phyloP scores from a whole-genome alignment of 305 asterid species.

The Caryopteris hybrid region DNA sequence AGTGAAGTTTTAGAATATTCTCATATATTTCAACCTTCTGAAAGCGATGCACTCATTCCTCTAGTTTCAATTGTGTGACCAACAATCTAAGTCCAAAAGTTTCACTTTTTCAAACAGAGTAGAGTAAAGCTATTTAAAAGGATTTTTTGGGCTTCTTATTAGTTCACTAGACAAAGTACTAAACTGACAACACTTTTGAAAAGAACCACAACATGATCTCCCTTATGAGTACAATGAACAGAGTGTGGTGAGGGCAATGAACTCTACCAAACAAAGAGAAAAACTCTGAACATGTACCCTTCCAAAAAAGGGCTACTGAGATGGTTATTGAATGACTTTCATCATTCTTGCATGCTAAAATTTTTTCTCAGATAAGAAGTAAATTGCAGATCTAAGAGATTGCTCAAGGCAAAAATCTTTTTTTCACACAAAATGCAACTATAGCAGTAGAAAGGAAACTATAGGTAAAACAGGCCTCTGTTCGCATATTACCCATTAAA shows the following conservation, averaged over 20 bases:
- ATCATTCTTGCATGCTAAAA: not conserved
- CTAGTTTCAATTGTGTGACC: not conserved
- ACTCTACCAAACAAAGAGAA: not conserved
- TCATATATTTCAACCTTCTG: not conserved
- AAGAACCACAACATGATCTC: not conserved
- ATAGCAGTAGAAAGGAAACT: not conserved
- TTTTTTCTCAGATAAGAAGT: not conserved
- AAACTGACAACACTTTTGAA: not conserved
- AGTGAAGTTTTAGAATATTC: not conserved
- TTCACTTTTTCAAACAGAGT: not conserved
- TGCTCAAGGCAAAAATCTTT: not conserved
- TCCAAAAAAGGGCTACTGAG: not conserved
- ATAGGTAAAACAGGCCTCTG: not conserved
- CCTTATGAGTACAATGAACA: not conserved
- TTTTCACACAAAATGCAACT: not conserved
- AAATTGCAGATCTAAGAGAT: slow-evolving; percentile 1
- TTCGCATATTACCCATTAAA: not conserved
- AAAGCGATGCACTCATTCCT: not conserved
- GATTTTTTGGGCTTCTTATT: not conserved
- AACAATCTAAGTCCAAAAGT: slow-evolving; percentile 2
- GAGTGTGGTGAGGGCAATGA: not conserved
- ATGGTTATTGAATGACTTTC: not conserved
- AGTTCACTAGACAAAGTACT: not conserved
- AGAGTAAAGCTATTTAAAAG: not conserved
- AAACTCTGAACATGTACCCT: not conserved